Evolutionary conservation across 371 early-diverging fungal genomes (phyloP).

Genomic region (Vittaforma corneae): DNA sequence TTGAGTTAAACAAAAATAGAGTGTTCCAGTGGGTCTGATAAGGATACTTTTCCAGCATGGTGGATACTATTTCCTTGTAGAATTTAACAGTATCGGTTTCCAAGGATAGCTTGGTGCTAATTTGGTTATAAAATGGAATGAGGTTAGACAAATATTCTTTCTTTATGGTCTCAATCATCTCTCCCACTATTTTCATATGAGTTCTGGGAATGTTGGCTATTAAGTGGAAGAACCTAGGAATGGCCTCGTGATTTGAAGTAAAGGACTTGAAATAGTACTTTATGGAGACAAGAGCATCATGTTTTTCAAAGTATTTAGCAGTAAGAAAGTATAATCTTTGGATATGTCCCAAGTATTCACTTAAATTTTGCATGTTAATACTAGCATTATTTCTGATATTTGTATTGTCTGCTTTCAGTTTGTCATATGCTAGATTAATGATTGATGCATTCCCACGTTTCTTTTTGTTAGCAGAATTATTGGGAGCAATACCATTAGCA

Average conservation of each 20-base stretch:
- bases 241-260: conserved; percentile 43
- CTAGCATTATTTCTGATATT: not conserved
- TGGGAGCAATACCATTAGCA: no score
- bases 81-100: not conserved
- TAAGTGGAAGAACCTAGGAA: conserved; percentile 56
- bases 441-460: not conserved
- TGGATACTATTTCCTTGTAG: conserved; percentile 22
- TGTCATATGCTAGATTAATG: not conserved
- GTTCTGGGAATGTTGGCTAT: conserved; percentile 27
- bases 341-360: not conserved
- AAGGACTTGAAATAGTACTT: conserved; percentile 38
- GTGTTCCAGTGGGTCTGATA: conserved; percentile 49
- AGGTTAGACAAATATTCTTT: conserved; percentile 16
- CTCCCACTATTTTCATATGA: conserved; percentile 6
- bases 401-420: not conserved
- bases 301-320: conserved; percentile 54
- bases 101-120: conserved; percentile 42
- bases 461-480: no score
- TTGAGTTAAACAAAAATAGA: conserved; percentile 50
- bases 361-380: not conserved
- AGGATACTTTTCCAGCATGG: conserved; percentile 46
- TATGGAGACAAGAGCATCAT: conserved; percentile 31
- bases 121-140: conserved; percentile 50
- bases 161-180: conserved; percentile 11
- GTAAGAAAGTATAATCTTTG: conserved; percentile 31